Evolutionary conservation across 306 rosid genomes (phyloP).

Genomic region (Begonia fuchsioides): DNA sequence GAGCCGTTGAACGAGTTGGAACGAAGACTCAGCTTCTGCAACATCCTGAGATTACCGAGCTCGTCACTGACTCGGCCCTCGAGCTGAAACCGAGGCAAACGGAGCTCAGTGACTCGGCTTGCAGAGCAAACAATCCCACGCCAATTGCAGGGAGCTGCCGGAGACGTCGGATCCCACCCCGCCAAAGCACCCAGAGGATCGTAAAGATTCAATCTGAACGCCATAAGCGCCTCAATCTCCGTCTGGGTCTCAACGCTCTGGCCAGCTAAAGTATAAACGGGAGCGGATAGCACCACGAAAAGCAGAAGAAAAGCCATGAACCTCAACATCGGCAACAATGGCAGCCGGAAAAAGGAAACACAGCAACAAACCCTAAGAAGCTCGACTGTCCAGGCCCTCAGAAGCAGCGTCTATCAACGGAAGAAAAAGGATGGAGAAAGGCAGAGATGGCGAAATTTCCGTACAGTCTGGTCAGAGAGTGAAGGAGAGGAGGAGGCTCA

Average conservation of each 20-base stretch:
- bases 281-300: neutral
- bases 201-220: constrained; percentile 54
- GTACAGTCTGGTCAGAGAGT: too few species aligned
- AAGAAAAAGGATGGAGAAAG: too few species aligned
- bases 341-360: too few species aligned
- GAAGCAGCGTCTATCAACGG: too few species aligned
- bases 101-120: constrained; percentile 52
- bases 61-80: constrained; percentile 54
- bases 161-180: constrained; percentile 60
- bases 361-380: too few species aligned
- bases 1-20: constrained; percentile 71
- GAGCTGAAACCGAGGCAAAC: constrained; percentile 69
- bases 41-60: constrained; percentile 35
- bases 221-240: constrained; percentile 61
- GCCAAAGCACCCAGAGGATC: constrained; percentile 54
- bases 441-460: too few species aligned
- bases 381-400: too few species aligned
- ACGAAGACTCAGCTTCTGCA: constrained; percentile 58
- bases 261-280: constrained; percentile 37
- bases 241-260: constrained; percentile 15
- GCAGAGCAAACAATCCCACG: constrained; percentile 38
- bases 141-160: constrained; percentile 89
- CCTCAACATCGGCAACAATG: too few species aligned
- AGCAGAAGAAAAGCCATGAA: too few species aligned
- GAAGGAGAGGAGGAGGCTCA: too few species aligned